Base-by-base conservation (phyloP, 495 filamentous ascomycete species). In the Corynascus novoguineensis region DNA sequence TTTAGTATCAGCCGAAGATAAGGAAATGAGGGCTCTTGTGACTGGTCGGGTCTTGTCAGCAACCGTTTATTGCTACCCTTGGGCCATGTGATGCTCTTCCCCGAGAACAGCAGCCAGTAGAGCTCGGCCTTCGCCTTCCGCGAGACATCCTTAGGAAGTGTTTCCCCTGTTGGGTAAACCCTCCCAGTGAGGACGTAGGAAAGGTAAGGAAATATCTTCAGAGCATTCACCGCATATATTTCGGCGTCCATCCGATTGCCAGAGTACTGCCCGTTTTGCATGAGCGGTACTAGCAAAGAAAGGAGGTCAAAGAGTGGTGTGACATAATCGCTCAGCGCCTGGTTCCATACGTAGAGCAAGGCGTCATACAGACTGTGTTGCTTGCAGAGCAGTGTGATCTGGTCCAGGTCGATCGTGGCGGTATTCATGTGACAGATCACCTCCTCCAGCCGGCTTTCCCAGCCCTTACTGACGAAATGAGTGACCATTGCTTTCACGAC, bases 321-420 rank as follows among this genome's bases (percentile, higher is more conserved):
- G 53, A 96, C 86, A 62, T 92, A 95, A 71, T 98, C 93, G 60
- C 74, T 75, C 25, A 98, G 71, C 32, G 88, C 90, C 68, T 89
- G 86, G 50, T 93, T 97, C 92, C 93, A 98, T 55, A 97, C 88
- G 69, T 97, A 97, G 48, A 96, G 88, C 61, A 96, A 83, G 11
- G 95, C 93, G 74, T 98, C 95, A 63, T 95, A 97, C 6, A 98
- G 83, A 50, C 86, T 81, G 63, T 97, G 83, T 59, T 90, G 84
- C 63, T 91, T 93, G 78, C 95, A 98, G 4, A 98, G 80, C 15
- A 81, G 83, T 0, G 90, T 96, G 46, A 92, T 83, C 67, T 97
- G 91, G 64, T 98, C 91, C 64, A 97, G 86, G 63, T 98, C 93
- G 71, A 97, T 86, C 4, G 89, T 96, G 9, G 81, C 74, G 0